phyloP scores from a whole-genome alignment of 2,329 filamentous ascomycete species.

The Verticillium albo-atrum region DNA sequence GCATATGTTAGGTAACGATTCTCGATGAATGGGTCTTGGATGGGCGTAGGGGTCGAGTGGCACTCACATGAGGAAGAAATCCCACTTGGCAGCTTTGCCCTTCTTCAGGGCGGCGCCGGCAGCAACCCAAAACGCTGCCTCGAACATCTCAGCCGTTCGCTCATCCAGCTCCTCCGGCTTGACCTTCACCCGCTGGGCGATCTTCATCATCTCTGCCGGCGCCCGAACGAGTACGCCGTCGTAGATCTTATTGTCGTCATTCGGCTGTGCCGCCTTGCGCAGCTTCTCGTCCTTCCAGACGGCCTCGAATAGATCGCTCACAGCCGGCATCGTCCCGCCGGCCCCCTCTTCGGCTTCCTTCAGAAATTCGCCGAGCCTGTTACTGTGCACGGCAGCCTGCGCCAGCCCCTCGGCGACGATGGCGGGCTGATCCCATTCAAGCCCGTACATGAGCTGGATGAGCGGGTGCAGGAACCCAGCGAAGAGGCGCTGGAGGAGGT shows the following conservation, averaged over 20 bases:
- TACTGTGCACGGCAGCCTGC: constrained; percentile 66
- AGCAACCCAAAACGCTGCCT: constrained; percentile 49
- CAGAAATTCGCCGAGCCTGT: constrained; percentile 52
- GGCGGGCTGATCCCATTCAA: constrained; percentile 78
- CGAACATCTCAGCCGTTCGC: constrained; percentile 60
- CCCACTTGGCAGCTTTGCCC: constrained; percentile 65
- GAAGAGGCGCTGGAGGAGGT: constrained; percentile 65
- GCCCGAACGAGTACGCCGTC: constrained; percentile 65
- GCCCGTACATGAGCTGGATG: constrained; percentile 79
- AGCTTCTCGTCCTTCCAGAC: constrained; percentile 55
- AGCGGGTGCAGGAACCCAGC: constrained; percentile 71
- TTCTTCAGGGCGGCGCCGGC: constrained; percentile 56
- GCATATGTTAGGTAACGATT: constrained; percentile 4
- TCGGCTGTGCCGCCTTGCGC: constrained; percentile 39
- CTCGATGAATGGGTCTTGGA: neutral
- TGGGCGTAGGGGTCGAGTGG: neutral
- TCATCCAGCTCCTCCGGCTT: constrained; percentile 51
- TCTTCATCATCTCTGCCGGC: constrained; percentile 55
- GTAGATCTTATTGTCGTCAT: constrained; percentile 59
- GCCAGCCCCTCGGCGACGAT: constrained; percentile 78
- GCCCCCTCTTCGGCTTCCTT: constrained; percentile 44
- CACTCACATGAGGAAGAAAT: constrained; percentile 67
- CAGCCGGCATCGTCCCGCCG: constrained; percentile 26
- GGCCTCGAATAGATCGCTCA: constrained; percentile 59
- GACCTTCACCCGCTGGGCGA: constrained; percentile 57